Percentiles rank a stretch among this genome's conserved stretches.
These are phyloP conservation scores for Trichocladium uniseriatum DNA, from an alignment of 495 filamentous ascomycete species.

Conservation along the genomic window DNA sequence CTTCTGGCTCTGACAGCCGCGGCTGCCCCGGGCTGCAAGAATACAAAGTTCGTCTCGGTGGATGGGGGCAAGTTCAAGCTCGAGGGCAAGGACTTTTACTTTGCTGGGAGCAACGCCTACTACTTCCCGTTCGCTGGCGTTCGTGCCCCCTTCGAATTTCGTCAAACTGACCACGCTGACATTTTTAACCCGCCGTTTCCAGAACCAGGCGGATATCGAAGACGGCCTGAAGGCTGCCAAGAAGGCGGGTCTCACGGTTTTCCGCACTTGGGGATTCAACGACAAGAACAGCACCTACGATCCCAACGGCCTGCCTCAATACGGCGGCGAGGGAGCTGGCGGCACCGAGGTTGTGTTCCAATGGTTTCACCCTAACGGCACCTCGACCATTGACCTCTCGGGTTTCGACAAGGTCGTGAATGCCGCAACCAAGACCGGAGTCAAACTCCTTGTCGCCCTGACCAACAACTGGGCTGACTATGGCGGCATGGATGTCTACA, in stretches of 20 bases:
- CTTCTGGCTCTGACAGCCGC: constrained; percentile 8
- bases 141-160: too few species aligned
- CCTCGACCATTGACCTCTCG: constrained; percentile 46
- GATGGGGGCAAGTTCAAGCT: constrained; percentile 52
- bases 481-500: constrained; percentile 41
- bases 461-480: constrained; percentile 50
- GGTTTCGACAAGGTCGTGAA: constrained; percentile 58
- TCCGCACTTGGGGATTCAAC: constrained; percentile 56
- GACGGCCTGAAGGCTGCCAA: constrained; percentile 45
- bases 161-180: too few species aligned
- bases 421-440: constrained; percentile 46
- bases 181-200: too few species aligned
- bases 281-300: constrained; percentile 48
- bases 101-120: constrained; percentile 63
- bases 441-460: constrained; percentile 49
- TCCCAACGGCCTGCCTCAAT: constrained; percentile 31
- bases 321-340: constrained; percentile 41
- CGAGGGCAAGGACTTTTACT: constrained; percentile 54
- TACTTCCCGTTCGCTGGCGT: constrained; percentile 54
- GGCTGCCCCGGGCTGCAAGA: constrained; percentile 8
- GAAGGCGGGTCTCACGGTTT: constrained; percentile 51
- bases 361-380: constrained; percentile 33
- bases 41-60: constrained; percentile 37
- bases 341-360: constrained; percentile 44
- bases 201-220: constrained; percentile 53